Evolutionary conservation across 1,139 yeast genomes (phyloP).

Genomic region (Scheffersomyces titani): DNA sequence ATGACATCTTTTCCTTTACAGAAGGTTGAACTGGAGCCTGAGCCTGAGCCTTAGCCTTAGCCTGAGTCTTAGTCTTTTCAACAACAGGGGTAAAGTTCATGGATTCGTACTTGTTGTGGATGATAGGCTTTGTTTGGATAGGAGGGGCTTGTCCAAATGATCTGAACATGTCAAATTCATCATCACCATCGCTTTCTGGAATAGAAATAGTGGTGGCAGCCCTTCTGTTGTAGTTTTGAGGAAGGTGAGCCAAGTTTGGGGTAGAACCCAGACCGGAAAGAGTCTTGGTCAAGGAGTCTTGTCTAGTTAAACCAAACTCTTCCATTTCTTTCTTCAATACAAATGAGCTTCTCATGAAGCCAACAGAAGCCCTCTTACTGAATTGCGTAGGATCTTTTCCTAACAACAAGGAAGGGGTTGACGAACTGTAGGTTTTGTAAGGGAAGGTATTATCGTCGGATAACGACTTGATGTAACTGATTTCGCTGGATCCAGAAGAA

Average conservation of each 20-base stretch:
- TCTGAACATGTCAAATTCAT: constrained; percentile 8
- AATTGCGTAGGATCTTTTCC: constrained; percentile 7
- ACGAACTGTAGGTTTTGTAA: constrained; percentile 2
- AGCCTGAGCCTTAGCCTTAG: neutral
- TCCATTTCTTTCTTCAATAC: constrained; percentile 28
- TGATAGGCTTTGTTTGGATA: neutral
- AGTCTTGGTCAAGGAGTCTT: constrained; percentile 36
- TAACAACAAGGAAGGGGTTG: constrained; percentile 7
- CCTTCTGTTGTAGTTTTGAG: constrained; percentile 1
- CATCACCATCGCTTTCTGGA: constrained; percentile 5
- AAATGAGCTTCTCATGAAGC: constrained; percentile 30
- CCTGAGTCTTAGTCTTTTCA: neutral
- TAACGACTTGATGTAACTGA: constrained; percentile 13
- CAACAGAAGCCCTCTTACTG: constrained; percentile 20
- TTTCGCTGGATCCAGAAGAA: constrained; percentile 12
- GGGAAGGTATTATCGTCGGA: constrained; percentile 8
- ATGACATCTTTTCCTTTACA: constrained; percentile 21
- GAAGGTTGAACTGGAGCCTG: neutral
- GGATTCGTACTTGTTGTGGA: constrained; percentile 9
- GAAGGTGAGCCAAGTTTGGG: constrained; percentile 2
- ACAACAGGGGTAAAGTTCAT: constrained; percentile 13
- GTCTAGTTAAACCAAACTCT: constrained; percentile 27
- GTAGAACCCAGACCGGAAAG: constrained; percentile 3
- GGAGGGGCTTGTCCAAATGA: constrained; percentile 8
- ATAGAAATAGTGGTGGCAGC: constrained; percentile 1